Conservation (phyloP, 192 early-diverging fungal genomes). For the Linnemannia elongata region DNA sequence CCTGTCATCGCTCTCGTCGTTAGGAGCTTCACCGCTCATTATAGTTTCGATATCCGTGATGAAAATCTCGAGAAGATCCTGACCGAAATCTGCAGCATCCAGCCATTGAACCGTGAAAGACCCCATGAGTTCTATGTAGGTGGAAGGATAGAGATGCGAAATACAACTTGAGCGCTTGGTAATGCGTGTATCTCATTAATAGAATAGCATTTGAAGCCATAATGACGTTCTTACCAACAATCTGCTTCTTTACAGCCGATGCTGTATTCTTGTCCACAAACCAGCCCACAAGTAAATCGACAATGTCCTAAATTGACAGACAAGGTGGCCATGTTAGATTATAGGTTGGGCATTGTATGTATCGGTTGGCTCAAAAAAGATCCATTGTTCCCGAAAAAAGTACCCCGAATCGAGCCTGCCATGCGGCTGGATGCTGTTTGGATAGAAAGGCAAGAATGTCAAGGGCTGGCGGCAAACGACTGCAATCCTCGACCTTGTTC, state of each 20-base stretch:
- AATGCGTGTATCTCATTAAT: background rate
- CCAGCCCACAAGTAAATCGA: conserved; percentile 82
- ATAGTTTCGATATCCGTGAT: conserved; percentile 40
- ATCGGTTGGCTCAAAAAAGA: background rate
- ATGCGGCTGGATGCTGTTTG: conserved; percentile 27
- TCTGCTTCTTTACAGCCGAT: conserved; percentile 50
- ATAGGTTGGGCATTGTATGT: background rate
- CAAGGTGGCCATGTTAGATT: background rate
- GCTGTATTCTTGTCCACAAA: conserved; percentile 67
- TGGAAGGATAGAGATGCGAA: background rate
- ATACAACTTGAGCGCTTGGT: background rate
- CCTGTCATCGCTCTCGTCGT: background rate
- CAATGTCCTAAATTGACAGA: conserved; percentile 55
- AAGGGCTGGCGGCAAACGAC: conserved; percentile 6
- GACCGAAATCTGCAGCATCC: conserved; percentile 29
- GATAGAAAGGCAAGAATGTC: conserved; percentile 30
- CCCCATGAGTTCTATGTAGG: conserved; percentile 17
- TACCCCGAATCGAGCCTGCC: conserved; percentile 48
- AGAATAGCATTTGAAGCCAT: background rate
- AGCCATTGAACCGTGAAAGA: conserved; percentile 35
- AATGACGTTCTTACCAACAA: conserved; percentile 59
- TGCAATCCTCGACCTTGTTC: conserved; percentile 29
- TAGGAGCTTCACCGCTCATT: background rate
- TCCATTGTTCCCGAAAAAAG: background rate
- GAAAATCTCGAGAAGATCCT: conserved; percentile 39